Percentiles rank a stretch among this genome's conserved stretches.
phyloP scores from a whole-genome alignment of 139 green algal genomes.

The Haematococcus lacustris region DNA sequence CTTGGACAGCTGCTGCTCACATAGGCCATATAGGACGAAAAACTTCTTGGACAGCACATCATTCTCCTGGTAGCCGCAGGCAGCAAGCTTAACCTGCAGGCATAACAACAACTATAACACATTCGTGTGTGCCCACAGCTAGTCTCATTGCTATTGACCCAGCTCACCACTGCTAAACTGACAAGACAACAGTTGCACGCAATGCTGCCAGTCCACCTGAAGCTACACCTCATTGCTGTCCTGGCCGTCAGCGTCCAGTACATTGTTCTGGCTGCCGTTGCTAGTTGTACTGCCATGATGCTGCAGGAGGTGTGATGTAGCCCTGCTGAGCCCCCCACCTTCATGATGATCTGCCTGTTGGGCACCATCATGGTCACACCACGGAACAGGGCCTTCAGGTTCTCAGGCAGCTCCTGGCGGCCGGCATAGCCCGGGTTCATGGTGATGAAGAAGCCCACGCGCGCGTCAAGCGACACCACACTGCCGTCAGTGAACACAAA shows the following conservation, averaged over 20 bases:
- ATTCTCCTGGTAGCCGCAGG: slow-evolving; percentile 91
- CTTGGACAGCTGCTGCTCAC: slow-evolving; percentile 96
- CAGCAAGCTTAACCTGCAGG: slow-evolving; percentile 94
- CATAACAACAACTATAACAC: no score
- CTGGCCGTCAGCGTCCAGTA: no score
- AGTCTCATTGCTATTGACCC: no score
- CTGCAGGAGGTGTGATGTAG: no score
- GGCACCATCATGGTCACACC: slow-evolving; percentile 98
- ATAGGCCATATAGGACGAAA: slow-evolving; percentile 90
- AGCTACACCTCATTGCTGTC: no score
- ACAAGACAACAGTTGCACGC: no score
- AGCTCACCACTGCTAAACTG: no score
- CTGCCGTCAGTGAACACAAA: slow-evolving; percentile 94
- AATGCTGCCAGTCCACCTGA: no score
- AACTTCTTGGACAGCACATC: slow-evolving; percentile 94
- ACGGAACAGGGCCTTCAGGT: slow-evolving; percentile 95
- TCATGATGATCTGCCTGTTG: slow-evolving; percentile 95
- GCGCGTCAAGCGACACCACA: slow-evolving; percentile 71
- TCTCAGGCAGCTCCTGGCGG: slow-evolving; percentile 93
- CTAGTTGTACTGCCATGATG: no score
- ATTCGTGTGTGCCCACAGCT: no score
- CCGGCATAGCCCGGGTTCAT: slow-evolving; percentile 92
- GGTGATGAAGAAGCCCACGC: slow-evolving; percentile 96
- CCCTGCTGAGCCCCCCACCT: slow-evolving; percentile 46
- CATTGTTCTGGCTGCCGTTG: no score